A percentile compares a stretch with the other conserved stretches of the same genome.
Conservation (phyloP, 352 stramenopile species). For the Pythium rishiriense region DNA sequence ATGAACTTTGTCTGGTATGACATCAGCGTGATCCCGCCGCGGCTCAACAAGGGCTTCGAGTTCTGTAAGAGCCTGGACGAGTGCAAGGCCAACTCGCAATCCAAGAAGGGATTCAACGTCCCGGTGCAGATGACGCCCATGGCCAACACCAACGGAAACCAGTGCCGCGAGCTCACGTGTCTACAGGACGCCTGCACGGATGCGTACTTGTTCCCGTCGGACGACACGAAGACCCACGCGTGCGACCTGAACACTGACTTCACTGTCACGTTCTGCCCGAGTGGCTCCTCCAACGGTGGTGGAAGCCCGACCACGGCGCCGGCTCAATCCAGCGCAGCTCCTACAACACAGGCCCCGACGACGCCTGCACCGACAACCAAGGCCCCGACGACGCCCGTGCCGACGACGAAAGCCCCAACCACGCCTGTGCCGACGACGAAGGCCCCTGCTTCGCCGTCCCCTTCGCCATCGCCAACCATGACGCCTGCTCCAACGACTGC, state of each 20-base stretch:
- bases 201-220: conserved; percentile 67
- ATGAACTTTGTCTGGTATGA: conserved; percentile 65
- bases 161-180: conserved; percentile 61
- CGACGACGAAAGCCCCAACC: background rate
- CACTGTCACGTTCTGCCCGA: conserved; percentile 66
- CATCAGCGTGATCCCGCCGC: conserved; percentile 69
- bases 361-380: background rate
- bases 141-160: conserved; percentile 60
- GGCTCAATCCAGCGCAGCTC: background rate
- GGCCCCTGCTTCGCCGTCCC: conserved; percentile 23
- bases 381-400: background rate
- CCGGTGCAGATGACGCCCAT: conserved; percentile 52
- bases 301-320: conserved; percentile 12
- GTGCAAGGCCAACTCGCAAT: conserved; percentile 61
- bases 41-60: conserved; percentile 48
- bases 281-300: conserved; percentile 3
- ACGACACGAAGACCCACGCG: conserved; percentile 76
- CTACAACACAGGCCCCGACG: conserved; percentile 6
- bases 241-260: conserved; percentile 65
- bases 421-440: conserved; percentile 3
- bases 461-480: conserved; percentile 26
- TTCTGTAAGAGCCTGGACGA: conserved; percentile 64
- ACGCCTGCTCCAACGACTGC: conserved; percentile 17
- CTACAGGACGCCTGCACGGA: conserved; percentile 55
- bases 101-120: conserved; percentile 69